Conservation (phyloP, 441 rosid species). For the Macaranga tanarius region DNA sequence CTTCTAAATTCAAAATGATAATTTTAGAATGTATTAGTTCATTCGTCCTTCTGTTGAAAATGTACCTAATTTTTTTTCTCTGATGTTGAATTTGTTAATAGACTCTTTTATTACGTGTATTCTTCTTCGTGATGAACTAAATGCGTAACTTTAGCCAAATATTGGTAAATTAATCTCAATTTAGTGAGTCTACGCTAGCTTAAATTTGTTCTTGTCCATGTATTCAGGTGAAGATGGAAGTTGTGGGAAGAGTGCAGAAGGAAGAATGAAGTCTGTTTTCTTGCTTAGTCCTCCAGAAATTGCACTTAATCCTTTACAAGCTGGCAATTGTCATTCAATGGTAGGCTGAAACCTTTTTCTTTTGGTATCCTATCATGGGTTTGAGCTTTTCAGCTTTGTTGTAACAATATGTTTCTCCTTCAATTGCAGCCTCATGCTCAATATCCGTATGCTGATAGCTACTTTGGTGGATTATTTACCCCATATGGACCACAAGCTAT, state of each 20-base stretch:
- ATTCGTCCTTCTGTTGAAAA: background rate
- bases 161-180: background rate
- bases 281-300: constrained; percentile 27
- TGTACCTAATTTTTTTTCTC: background rate
- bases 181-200: background rate
- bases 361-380: background rate
- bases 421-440: constrained; percentile 33
- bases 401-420: constrained; percentile 10
- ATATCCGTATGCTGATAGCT: constrained; percentile 32
- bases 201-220: background rate
- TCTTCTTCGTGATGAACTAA: constrained; percentile 7
- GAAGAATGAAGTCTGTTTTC: constrained; percentile 37
- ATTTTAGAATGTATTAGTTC: background rate
- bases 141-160: background rate
- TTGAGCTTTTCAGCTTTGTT: background rate
- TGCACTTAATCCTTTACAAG: constrained; percentile 24
- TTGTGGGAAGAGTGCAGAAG: constrained; percentile 32
- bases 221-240: constrained; percentile 38
- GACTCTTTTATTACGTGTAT: background rate
- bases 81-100: background rate
- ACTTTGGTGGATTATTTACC: constrained; percentile 31
- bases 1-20: background rate
- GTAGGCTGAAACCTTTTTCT: constrained; percentile 22
- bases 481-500: constrained; percentile 38
- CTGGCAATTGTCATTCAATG: constrained; percentile 30